Evolutionary conservation across 495 filamentous ascomycete genomes (phyloP), one percentile per base, ranked within the genome.

Genomic region (Podospora anserina): DNA sequence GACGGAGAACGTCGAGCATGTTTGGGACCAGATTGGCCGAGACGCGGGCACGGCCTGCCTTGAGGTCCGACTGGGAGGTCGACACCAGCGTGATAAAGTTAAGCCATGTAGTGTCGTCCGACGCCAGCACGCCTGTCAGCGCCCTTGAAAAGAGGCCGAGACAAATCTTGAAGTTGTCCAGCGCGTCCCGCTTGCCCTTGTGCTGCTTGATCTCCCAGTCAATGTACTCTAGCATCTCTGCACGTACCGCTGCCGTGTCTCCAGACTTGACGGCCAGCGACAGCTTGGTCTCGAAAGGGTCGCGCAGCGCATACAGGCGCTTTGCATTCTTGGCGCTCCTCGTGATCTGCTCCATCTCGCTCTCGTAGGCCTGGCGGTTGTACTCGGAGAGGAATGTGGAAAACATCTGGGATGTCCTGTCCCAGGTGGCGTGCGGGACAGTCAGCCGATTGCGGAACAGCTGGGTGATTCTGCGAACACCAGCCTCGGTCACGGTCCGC

Each of bases 381-480:
- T 94, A 92, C 4, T 85, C 87, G 32, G 91, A 92, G 18, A 95
- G 80, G 70, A 97, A 96, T 39, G 82, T 85, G 5, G 92, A 96
- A 74, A 93, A 96, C 68, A 82, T 85, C 74, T 93, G 89, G 69
- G 91, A 92, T 5, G 94, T 97, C 68, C 89, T 82, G 39, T 93
- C 90, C 91, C 94, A 97, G 1, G 88, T 88, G 5, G 88, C 84
- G 74, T 99, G 95, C 53, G 94, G 93, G 7, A 87, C 88, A 68
- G 86, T 84, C 5, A 99, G 85, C 26, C 95, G 88, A 69, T 88
- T 82, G 58, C 88, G 82, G 76, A 92, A 97, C 11, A 93, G 82
- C 18, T 84, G 83, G 19, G 86, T 85, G 66, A 97, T 85, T 32
- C 87, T 83, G 60, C 84, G 84, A 39, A 93, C 80, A 66, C 87